Percentiles rank a stretch among this genome's conserved stretches.
Evolutionary conservation across 306 rosid species (phyloP).

Genomic region (Trichosanthes truncata): DNA sequence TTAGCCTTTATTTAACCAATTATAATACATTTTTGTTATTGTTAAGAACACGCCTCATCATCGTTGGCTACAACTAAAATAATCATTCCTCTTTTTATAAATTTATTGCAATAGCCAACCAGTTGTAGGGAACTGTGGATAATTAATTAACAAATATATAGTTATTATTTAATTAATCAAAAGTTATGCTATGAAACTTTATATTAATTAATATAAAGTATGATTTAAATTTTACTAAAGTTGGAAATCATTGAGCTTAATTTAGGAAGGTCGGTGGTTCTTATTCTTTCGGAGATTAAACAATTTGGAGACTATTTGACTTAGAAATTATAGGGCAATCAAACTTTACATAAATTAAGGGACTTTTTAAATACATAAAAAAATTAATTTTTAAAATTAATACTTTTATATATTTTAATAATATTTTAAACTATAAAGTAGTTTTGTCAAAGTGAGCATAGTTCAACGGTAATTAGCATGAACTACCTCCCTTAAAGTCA

Average conservation of each 20-base stretch:
- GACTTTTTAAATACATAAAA: not conserved
- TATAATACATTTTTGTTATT: not conserved
- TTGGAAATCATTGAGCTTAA: not conserved
- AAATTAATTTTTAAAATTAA: not conserved
- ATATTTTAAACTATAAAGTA: not conserved
- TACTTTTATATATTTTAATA: not conserved
- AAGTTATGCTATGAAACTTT: not conserved
- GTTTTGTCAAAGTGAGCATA: too few species aligned
- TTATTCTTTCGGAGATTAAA: slow-evolving; percentile 1
- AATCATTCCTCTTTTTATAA: not conserved
- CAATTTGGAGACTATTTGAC: not conserved
- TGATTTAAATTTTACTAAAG: not conserved
- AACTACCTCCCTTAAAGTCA: too few species aligned
- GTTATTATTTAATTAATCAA: not conserved
- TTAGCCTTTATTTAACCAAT: not conserved
- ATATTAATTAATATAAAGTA: not conserved
- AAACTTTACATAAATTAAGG: not conserved
- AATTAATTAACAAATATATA: not conserved
- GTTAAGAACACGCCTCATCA: not conserved
- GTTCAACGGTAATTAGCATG: too few species aligned
- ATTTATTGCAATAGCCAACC: not conserved
- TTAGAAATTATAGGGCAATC: not conserved
- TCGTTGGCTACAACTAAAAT: not conserved
- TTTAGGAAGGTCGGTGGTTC: not conserved
- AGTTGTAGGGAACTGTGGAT: not conserved